Percentiles rank a stretch among this genome's conserved stretches.
These are phyloP conservation scores for Pyracantha coccinea DNA, from an alignment of 331 rosid species.

Conservation along the genomic window DNA sequence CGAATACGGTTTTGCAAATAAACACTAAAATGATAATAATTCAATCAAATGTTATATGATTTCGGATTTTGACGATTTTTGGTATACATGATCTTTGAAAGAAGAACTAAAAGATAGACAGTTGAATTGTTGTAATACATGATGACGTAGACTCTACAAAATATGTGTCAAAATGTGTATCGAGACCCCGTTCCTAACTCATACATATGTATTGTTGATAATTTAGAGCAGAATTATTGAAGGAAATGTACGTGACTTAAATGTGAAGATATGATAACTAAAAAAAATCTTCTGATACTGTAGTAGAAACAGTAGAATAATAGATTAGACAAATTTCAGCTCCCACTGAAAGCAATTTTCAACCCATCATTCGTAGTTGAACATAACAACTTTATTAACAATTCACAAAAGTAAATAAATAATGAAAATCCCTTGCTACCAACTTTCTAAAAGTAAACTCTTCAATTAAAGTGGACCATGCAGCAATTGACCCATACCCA, in stretches of 20 bases:
- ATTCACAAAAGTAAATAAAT: not conserved
- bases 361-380: not conserved
- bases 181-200: too few species aligned
- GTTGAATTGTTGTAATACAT: too few species aligned
- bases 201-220: not conserved
- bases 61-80: too few species aligned
- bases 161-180: too few species aligned
- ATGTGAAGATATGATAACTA: not conserved
- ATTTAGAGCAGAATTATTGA: conserved; percentile 2
- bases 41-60: too few species aligned
- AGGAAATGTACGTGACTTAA: not conserved
- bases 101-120: too few species aligned
- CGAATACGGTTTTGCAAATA: too few species aligned
- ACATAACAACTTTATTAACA: not conserved
- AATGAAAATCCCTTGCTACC: not conserved
- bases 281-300: not conserved
- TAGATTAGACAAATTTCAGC: not conserved
- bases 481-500: not conserved
- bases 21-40: too few species aligned
- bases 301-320: not conserved
- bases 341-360: not conserved
- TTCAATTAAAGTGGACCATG: not conserved
- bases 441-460: not conserved
- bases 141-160: too few species aligned
- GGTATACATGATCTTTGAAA: too few species aligned